Evolutionary conservation across 2,329 filamentous ascomycete species (phyloP).

Genomic region (Rachicladosporium sp.): DNA sequence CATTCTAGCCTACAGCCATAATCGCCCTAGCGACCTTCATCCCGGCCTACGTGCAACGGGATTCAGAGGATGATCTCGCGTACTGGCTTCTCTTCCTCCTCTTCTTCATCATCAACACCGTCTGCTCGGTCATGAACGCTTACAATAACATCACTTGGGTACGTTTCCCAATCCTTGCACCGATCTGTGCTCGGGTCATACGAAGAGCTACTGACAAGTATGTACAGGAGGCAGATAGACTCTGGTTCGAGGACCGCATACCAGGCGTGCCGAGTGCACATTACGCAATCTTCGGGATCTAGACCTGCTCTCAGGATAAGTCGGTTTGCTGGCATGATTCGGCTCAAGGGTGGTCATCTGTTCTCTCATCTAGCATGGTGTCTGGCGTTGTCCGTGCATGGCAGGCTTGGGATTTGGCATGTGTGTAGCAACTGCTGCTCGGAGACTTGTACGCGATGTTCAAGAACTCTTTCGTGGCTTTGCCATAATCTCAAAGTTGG

Average conservation of each 20-base stretch:
- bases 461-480: too few species aligned
- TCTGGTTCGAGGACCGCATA: conserved; percentile 7
- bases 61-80: conserved; percentile 16
- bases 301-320: background rate
- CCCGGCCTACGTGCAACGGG: conserved; percentile 18
- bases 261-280: conserved; percentile 4
- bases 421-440: too few species aligned
- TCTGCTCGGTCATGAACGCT: conserved; percentile 24
- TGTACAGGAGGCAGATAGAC: conserved; percentile 4
- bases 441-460: too few species aligned
- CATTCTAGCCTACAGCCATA: conserved; percentile 17
- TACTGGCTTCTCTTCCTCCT: conserved; percentile 24
- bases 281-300: conserved; percentile 6
- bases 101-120: conserved; percentile 24
- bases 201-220: background rate
- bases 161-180: background rate
- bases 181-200: background rate
- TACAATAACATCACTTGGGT: conserved; percentile 27
- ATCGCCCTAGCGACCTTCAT: conserved; percentile 22
- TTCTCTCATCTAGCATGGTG: background rate
- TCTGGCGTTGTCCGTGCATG: background rate
- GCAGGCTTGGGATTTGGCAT: too few species aligned
- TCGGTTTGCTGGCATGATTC: background rate
- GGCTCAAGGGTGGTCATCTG: background rate
- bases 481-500: too few species aligned